These are phyloP conservation scores for Acanthamoeba divionensis DNA, from an alignment of 208 protist genomes.

Conservation along the genomic window DNA sequence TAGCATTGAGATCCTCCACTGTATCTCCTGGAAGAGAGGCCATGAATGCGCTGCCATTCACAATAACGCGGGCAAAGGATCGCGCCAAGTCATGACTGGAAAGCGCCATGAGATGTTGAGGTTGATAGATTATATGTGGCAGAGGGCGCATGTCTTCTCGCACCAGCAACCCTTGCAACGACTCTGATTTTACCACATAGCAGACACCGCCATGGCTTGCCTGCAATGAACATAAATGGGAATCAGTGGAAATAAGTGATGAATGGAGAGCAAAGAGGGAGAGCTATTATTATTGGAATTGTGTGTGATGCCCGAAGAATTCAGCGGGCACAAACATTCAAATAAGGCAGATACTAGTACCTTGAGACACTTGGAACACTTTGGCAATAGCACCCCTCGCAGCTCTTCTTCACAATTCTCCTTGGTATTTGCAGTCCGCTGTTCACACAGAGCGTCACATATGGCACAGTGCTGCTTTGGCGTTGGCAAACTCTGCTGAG, in stretches of 20 bases:
- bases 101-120: background rate
- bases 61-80: background rate
- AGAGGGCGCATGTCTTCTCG: background rate
- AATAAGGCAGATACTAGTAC: background rate
- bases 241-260: background rate
- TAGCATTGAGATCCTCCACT: background rate
- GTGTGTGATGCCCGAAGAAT: background rate
- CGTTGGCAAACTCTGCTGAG: too few species aligned
- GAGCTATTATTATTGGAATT: background rate
- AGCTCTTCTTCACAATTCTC: too few species aligned
- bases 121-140: slow-evolving; percentile 48
- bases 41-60: background rate
- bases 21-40: background rate
- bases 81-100: background rate
- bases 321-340: background rate
- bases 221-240: background rate
- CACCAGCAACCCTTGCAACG: background rate
- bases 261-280: background rate
- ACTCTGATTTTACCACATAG: slow-evolving; percentile 44
- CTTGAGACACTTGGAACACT: slow-evolving; percentile 37
- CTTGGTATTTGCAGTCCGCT: too few species aligned
- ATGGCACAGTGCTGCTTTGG: too few species aligned
- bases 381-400: background rate
- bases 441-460: too few species aligned
- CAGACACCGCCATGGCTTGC: background rate